phyloP scores from a whole-genome alignment of 768 basidiomycete genomes.

The Hydnomerulius pinastri region DNA sequence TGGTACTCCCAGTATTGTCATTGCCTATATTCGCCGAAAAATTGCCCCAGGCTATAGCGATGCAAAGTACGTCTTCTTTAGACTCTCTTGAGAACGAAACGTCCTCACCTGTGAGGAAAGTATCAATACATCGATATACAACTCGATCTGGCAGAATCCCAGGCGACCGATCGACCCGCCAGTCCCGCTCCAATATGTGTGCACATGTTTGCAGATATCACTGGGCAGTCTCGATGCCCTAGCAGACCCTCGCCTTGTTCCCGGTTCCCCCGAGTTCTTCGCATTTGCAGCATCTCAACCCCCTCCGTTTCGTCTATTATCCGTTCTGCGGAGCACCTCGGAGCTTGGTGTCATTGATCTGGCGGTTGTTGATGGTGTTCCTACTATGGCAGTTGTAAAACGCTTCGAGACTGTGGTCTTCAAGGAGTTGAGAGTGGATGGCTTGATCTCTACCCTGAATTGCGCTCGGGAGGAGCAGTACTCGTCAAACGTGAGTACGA shows the following conservation, averaged over 20 bases:
- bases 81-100: not conserved
- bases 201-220: slow-evolving; percentile 43
- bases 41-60: slow-evolving; percentile 14
- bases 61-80: slow-evolving; percentile 16
- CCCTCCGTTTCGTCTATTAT: slow-evolving; percentile 44
- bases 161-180: slow-evolving; percentile 44
- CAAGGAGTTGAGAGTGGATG: slow-evolving; percentile 40
- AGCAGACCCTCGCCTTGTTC: slow-evolving; percentile 41
- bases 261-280: slow-evolving; percentile 40
- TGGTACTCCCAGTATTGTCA: slow-evolving; percentile 51
- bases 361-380: slow-evolving; percentile 43
- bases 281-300: slow-evolving; percentile 35
- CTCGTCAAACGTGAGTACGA: slow-evolving; percentile 28
- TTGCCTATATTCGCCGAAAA: slow-evolving; percentile 51
- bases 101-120: slow-evolving; percentile 17
- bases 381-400: slow-evolving; percentile 46
- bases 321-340: slow-evolving; percentile 37
- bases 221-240: slow-evolving; percentile 46
- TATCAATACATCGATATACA: slow-evolving; percentile 34
- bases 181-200: slow-evolving; percentile 45
- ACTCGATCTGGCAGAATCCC: slow-evolving; percentile 32
- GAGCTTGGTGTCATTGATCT: slow-evolving; percentile 42
- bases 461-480: slow-evolving; percentile 36
- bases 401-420: slow-evolving; percentile 42
- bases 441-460: slow-evolving; percentile 38